These are phyloP conservation scores for Lolium multiflorum DNA, from an alignment of 176 grass and related monocot genomes.

Conservation along the genomic window DNA sequence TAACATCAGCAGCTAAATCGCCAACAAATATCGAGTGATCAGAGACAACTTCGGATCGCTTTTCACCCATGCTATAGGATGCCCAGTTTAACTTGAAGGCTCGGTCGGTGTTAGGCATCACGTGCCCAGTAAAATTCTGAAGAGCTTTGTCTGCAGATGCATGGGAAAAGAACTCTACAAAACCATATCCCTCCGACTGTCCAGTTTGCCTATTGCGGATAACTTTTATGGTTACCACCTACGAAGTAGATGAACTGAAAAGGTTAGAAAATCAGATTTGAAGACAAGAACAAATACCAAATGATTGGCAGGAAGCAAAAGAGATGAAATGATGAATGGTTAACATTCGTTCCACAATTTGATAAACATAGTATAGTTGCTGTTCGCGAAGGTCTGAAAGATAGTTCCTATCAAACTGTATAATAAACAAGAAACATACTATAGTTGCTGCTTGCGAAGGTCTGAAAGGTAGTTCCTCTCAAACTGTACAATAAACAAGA, in stretches of 20 bases:
- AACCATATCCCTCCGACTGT: conserved; percentile 73
- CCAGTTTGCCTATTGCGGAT: conserved; percentile 76
- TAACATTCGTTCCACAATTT: conserved; percentile 8
- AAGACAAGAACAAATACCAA: conserved; percentile 17
- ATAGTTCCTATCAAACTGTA: not conserved
- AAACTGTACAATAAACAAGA: conserved; percentile 30
- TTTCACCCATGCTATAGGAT: conserved; percentile 73
- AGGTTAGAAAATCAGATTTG: not conserved
- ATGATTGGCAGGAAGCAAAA: not conserved
- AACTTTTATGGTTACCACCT: conserved; percentile 76
- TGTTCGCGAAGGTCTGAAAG: not conserved
- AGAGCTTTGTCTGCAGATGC: conserved; percentile 67
- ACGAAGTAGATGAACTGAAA: conserved; percentile 34
- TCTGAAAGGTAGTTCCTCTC: not conserved
- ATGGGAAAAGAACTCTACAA: conserved; percentile 71
- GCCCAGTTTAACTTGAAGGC: conserved; percentile 80
- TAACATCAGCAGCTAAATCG: conserved; percentile 75
- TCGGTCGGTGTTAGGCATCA: conserved; percentile 68
- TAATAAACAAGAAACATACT: not conserved
- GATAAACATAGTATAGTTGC: not conserved
- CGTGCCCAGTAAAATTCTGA: conserved; percentile 66
- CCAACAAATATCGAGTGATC: conserved; percentile 79
- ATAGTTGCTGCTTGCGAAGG: conserved; percentile 10
- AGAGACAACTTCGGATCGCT: conserved; percentile 64
- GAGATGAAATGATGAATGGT: not conserved